Evolutionary conservation across 2,329 filamentous ascomycete genomes (phyloP).

Genomic region (Blastomyces percursus): DNA sequence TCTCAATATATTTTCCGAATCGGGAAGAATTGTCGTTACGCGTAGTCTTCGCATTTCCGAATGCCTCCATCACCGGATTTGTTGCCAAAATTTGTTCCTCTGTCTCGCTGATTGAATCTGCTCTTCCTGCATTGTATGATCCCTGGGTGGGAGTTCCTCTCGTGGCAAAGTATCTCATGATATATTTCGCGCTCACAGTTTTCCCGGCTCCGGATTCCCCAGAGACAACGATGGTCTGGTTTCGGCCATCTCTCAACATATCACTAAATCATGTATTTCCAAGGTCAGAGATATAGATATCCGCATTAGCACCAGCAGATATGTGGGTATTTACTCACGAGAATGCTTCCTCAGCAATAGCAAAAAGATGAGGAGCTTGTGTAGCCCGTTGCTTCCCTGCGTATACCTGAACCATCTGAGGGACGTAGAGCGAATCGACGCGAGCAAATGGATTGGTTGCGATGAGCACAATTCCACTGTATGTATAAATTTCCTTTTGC

Average conservation of each 20-base stretch:
- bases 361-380: constrained; percentile 94
- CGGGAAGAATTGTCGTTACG: constrained; percentile 98
- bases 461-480: constrained; percentile 96
- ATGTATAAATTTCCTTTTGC: constrained; percentile 99
- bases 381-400: constrained; percentile 93
- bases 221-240: constrained; percentile 98
- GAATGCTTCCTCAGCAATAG: constrained; percentile 97
- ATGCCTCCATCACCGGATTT: constrained; percentile 99
- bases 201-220: constrained; percentile 98
- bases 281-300: constrained; percentile 6
- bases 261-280: constrained; percentile 46
- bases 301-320: not conserved
- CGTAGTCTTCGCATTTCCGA: constrained; percentile 99
- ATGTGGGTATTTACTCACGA: constrained; percentile 49
- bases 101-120: constrained; percentile 85
- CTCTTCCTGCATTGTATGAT: constrained; percentile 60
- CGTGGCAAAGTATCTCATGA: constrained; percentile 99
- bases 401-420: constrained; percentile 99
- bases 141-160: constrained; percentile 85
- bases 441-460: constrained; percentile 96
- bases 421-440: constrained; percentile 95
- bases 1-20: constrained; percentile 99
- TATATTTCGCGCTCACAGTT: constrained; percentile 98
- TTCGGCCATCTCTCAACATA: constrained; percentile 91
- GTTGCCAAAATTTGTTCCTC: constrained; percentile 97